Base-by-base conservation (phyloP, 1,284 basidiomycete genomes). In the Ustilago curta region DNA sequence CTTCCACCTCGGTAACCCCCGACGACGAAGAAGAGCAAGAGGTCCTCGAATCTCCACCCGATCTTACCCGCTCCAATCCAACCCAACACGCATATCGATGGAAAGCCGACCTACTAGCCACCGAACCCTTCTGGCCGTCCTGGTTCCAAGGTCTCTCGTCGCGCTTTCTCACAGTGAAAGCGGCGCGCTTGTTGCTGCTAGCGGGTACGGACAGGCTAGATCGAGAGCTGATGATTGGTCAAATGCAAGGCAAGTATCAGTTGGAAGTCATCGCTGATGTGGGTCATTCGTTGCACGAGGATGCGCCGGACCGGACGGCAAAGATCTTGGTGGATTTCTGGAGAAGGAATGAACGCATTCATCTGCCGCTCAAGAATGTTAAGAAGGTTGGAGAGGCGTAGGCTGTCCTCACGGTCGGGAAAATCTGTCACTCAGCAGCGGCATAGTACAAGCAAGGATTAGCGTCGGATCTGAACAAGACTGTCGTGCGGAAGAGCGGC, bases 201-300 rank as follows among this genome's bases (percentile, higher is more conserved):
- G 96, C 97, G 0, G 95, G 95, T 0, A 91, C 95, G 9, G 96
- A 99, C 79, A 88, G 95, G 8, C 89, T 99, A 2, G 97, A 99
- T 84, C 92, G 90, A 76, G 91, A 93, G 74, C 88, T 99, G 43
- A 97, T 97, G 92, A 95, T 99, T 52, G 97, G 95, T 0, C 96
- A 99, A 85, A 98, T 99, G 96, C 86, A 86, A 68, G 82, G 81
- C 62, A 97, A 97, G 85, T 98, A 97, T 86, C 96, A 98, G 86
- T 89, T 97, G 79, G 91, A 90, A 23, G 94, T 98, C 27, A 89
- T 97, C 70, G 89, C 90, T 4, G 90, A 90, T 21, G 93, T 94
- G 0, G 96, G 96, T 0, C 96, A 99, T 83, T 92, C 96, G 86
- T 85, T 99, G 45, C 96, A 98, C 59, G 95, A 97, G 91, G 95